phyloP scores from a whole-genome alignment of 1,284 basidiomycete genomes.

The Boletellus sp. region DNA sequence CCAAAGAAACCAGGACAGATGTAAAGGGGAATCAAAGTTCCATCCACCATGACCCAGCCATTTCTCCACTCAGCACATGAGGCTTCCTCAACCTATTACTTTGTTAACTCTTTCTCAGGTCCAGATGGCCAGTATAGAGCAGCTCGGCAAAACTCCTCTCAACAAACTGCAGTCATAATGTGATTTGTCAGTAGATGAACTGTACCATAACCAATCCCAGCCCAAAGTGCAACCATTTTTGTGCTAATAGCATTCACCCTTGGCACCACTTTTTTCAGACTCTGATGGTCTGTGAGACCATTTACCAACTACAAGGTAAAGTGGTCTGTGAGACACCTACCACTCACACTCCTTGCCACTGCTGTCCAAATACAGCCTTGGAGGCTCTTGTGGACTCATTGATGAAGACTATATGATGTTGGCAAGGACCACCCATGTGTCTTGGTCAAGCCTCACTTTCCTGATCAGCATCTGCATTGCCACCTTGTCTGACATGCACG shows the following conservation, averaged over 20 bases:
- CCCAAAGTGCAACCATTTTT: conserved; percentile 22
- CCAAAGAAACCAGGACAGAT: conserved; percentile 32
- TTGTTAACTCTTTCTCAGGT: conserved; percentile 5
- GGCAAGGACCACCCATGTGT: no score
- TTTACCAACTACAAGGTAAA: no score
- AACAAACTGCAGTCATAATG: conserved; percentile 10
- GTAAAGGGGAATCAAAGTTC: conserved; percentile 35
- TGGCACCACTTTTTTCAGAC: no score
- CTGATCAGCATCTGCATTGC: no score
- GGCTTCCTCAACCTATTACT: conserved; percentile 3
- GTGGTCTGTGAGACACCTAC: no score
- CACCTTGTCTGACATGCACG: no score
- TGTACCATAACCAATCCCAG: conserved; percentile 32
- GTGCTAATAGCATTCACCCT: conserved; percentile 33
- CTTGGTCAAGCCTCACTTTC: no score
- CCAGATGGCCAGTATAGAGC: conserved; percentile 4
- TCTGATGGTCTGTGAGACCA: no score
- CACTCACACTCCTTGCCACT: no score
- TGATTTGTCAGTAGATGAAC: conserved; percentile 29
- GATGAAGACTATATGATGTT: no score
- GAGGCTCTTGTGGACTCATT: no score
- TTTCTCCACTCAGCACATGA: conserved; percentile 12
- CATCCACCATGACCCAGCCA: conserved; percentile 36
- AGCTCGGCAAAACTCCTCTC: conserved; percentile 6
- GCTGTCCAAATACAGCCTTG: no score